Evolutionary conservation across 352 stramenopile genomes (phyloP).

Genomic region (Aphanomyces cochlioides): DNA sequence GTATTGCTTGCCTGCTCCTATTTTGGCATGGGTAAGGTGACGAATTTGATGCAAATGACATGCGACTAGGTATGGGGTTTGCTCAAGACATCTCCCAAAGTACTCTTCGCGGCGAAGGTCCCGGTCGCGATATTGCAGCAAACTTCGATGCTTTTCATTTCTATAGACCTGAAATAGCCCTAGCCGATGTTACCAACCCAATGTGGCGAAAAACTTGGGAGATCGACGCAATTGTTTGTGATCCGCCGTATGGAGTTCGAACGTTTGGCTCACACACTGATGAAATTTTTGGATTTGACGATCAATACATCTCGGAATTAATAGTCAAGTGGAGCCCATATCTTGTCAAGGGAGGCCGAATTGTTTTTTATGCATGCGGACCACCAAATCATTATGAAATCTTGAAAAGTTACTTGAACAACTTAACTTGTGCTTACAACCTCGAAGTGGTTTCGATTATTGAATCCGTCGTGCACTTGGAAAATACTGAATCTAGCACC

Average conservation of each 20-base stretch:
- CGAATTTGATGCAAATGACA: neutral
- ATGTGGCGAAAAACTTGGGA: slow-evolving; percentile 22
- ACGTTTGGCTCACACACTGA: slow-evolving; percentile 27
- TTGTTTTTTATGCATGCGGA: slow-evolving; percentile 27
- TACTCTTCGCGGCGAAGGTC: slow-evolving; percentile 13
- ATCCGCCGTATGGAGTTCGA: slow-evolving; percentile 64
- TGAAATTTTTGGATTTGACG: neutral
- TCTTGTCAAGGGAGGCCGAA: slow-evolving; percentile 4
- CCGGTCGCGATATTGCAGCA: slow-evolving; percentile 10
- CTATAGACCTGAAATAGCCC: neutral
- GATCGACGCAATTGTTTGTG: slow-evolving; percentile 58
- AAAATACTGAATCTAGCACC: neutral
- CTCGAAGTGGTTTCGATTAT: neutral
- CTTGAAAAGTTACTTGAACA: slow-evolving; percentile 4
- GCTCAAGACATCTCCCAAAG: slow-evolving; percentile 15
- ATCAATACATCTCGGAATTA: slow-evolving; percentile 15
- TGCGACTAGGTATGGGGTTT: slow-evolving; percentile 20
- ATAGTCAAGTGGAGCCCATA: neutral
- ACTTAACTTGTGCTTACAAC: neutral
- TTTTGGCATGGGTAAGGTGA: slow-evolving; percentile 22
- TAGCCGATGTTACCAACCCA: neutral
- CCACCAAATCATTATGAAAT: neutral
- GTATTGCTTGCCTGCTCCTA: slow-evolving; percentile 23
- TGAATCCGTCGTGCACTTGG: neutral
- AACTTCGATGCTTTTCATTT: slow-evolving; percentile 23